Percentiles rank a stretch among this genome's conserved stretches.
Evolutionary conservation across 768 basidiomycete genomes (phyloP).

Genomic region (Mycena belliarum): DNA sequence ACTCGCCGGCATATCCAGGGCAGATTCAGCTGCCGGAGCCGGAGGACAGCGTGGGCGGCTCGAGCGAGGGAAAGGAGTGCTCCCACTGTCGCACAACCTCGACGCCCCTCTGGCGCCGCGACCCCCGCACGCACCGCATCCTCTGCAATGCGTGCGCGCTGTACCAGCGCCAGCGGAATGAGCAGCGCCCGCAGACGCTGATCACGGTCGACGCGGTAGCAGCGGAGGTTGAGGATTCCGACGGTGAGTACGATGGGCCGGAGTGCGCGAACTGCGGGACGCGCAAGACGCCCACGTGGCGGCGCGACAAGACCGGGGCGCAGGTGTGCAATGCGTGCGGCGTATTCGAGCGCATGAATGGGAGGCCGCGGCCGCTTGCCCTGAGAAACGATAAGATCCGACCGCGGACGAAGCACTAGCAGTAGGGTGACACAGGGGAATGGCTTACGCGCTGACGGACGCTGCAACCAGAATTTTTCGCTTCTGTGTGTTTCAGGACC

Average conservation of each 20-base stretch:
- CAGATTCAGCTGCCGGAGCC: not conserved
- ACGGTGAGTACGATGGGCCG: not conserved
- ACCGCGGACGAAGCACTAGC: not conserved
- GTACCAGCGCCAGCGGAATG: not conserved
- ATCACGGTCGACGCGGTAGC: not conserved
- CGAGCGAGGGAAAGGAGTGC: not conserved
- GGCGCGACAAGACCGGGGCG: not conserved
- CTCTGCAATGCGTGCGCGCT: constrained; percentile 5
- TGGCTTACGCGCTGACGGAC: too few species aligned
- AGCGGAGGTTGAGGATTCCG: not conserved
- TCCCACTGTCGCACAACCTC: not conserved
- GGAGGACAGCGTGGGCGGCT: not conserved
- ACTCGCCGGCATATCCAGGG: not conserved
- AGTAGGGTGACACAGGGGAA: too few species aligned
- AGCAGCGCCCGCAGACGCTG: not conserved
- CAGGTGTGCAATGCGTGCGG: constrained; percentile 11
- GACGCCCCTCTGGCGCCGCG: constrained; percentile 4
- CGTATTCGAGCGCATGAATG: constrained; percentile 1
- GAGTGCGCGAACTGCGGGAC: constrained; percentile 4
- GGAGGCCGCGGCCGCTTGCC: constrained; percentile 7
- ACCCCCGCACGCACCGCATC: not conserved
- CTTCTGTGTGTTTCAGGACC: too few species aligned
- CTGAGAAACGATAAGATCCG: constrained; percentile 2
- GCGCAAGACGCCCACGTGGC: constrained; percentile 1
- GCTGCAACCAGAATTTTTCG: too few species aligned